phyloP scores from a whole-genome alignment of 2,329 filamentous ascomycete genomes.

The Diaporthe caulivora region DNA sequence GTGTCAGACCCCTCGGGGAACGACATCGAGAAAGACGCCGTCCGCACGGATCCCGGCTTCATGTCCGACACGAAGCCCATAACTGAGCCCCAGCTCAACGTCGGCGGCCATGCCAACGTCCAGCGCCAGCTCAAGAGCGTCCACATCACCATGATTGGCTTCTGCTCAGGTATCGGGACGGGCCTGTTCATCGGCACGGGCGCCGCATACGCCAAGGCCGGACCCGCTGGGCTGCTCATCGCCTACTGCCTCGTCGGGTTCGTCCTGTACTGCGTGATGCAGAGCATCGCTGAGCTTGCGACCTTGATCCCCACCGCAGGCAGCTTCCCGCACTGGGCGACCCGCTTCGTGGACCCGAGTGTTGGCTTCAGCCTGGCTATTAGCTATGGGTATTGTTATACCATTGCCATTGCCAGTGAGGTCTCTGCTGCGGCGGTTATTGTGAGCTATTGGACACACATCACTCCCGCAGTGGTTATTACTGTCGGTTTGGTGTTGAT shows the following conservation, averaged over 20 bases:
- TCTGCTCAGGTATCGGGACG: constrained; percentile 41
- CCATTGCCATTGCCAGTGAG: constrained; percentile 40
- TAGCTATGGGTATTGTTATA: constrained; percentile 41
- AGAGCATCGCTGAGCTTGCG: constrained; percentile 41
- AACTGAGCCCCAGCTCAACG: constrained; percentile 37
- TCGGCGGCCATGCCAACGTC: constrained; percentile 39
- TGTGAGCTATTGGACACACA: constrained; percentile 40
- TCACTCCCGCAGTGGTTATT: constrained; percentile 40
- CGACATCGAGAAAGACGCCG: constrained; percentile 38
- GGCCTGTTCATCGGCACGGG: constrained; percentile 42
- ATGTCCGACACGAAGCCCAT: constrained; percentile 37
- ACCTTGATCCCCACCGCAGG: constrained; percentile 41
- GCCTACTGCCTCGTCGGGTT: constrained; percentile 39
- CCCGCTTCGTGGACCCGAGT: constrained; percentile 40
- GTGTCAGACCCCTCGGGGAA: constrained; percentile 1
- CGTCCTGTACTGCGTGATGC: constrained; percentile 39
- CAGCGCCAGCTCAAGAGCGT: constrained; percentile 39
- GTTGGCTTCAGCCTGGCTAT: constrained; percentile 41
- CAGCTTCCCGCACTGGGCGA: constrained; percentile 41
- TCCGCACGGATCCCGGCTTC: constrained; percentile 34
- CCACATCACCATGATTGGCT: constrained; percentile 41
- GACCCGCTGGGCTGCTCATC: constrained; percentile 39
- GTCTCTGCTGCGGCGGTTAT: constrained; percentile 41
- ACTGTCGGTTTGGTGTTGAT: constrained; percentile 35
- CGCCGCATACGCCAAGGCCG: constrained; percentile 38